Percentiles rank a stretch among this genome's conserved stretches.
phyloP scores from a whole-genome alignment of 441 rosid genomes.

The Breynia disticha region DNA sequence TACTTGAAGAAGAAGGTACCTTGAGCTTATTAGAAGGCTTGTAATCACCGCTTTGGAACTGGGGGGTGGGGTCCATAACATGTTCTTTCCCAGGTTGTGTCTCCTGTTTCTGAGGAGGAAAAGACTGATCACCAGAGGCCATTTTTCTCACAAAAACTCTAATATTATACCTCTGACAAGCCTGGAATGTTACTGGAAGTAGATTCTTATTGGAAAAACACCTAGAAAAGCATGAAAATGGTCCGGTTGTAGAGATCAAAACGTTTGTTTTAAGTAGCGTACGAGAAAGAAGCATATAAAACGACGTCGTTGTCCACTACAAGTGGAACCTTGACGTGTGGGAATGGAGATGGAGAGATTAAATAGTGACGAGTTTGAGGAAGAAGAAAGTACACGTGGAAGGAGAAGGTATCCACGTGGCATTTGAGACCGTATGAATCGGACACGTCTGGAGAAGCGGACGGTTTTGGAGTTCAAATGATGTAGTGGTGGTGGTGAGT shows the following conservation, averaged over 20 bases:
- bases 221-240: slow-evolving; percentile 10
- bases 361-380: not conserved
- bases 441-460: slow-evolving; percentile 17
- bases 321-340: not conserved
- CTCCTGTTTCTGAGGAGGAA: slow-evolving; percentile 58
- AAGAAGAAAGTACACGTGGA: slow-evolving; percentile 22
- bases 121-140: slow-evolving; percentile 38
- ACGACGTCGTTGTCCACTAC: not conserved
- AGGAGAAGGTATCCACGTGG: slow-evolving; percentile 12
- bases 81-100: slow-evolving; percentile 61
- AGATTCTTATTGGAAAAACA: slow-evolving; percentile 13
- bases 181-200: slow-evolving; percentile 12
- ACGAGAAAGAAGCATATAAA: too few relatives aligned
- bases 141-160: slow-evolving; percentile 19
- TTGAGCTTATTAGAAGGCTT: slow-evolving; percentile 63
- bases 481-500: too few relatives aligned
- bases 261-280: too few relatives aligned
- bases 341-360: not conserved
- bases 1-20: slow-evolving; percentile 16
- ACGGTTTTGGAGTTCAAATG: not conserved
- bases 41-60: slow-evolving; percentile 34
- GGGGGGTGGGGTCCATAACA: slow-evolving; percentile 62
- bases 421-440: slow-evolving; percentile 4
- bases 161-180: not conserved
- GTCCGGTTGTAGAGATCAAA: too few relatives aligned